Percentiles rank a stretch among this genome's conserved stretches.
Evolutionary conservation across 108 stramenopile genomes (phyloP).

Genomic region (Skeletonema grethae): DNA sequence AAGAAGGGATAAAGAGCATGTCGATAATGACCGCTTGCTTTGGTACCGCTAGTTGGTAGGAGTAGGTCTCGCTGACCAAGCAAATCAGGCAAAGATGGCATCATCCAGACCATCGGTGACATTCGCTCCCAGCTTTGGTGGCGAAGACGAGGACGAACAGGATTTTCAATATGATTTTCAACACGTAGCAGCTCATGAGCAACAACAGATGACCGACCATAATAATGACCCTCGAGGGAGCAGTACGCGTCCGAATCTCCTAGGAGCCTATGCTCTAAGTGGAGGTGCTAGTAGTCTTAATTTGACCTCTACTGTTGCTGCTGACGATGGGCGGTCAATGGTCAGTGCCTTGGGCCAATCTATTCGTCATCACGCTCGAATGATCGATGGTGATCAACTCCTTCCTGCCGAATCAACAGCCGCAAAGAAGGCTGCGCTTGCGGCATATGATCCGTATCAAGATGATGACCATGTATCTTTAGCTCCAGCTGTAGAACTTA

Average conservation of each 20-base stretch:
- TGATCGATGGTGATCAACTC: conserved; percentile 24
- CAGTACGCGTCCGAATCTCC: neutral
- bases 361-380: conserved; percentile 36
- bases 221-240: conserved; percentile 5
- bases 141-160: neutral
- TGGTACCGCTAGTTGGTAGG: neutral
- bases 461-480: conserved; percentile 29
- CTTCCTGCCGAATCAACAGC: neutral
- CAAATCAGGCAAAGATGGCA: neutral
- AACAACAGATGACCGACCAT: neutral
- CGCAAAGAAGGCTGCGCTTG: neutral
- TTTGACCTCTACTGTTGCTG: conserved; percentile 5
- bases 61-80: neutral
- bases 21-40: neutral
- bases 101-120: neutral
- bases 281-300: neutral
- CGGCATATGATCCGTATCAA: conserved; percentile 16
- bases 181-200: neutral
- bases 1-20: too few species aligned
- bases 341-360: conserved; percentile 30
- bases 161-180: conserved; percentile 7
- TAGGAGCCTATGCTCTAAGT: neutral
- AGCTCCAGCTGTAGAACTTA: conserved; percentile 23
- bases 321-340: conserved; percentile 17
- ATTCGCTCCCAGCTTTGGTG: neutral